phyloP scores from a whole-genome alignment of 2,329 filamentous ascomycete species.

The Gnomoniopsis smithogilvyi region DNA sequence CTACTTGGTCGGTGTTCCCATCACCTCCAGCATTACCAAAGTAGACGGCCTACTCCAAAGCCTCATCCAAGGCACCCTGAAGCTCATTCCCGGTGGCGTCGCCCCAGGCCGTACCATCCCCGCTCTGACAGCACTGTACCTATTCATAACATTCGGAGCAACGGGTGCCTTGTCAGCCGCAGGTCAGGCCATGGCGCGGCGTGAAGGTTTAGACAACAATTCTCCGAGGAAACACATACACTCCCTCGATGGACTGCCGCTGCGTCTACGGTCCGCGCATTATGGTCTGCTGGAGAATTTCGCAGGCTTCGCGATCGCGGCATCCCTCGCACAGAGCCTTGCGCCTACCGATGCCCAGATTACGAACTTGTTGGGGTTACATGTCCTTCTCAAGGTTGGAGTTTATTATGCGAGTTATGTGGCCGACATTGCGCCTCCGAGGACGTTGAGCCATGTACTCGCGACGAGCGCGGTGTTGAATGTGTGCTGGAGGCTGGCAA shows the following conservation, averaged over 20 bases:
- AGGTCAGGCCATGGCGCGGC: constrained; percentile 11
- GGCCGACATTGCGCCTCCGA: neutral
- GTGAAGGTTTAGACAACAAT: constrained; percentile 3
- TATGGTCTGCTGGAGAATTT: constrained; percentile 14
- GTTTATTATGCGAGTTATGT: constrained; percentile 9
- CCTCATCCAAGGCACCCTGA: constrained; percentile 1
- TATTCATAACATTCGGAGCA: constrained; percentile 8
- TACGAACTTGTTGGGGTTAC: constrained; percentile 7
- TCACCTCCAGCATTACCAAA: constrained; percentile 6
- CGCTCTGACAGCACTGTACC: constrained; percentile 9
- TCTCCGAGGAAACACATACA: constrained; percentile 6
- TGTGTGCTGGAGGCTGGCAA: constrained; percentile 8
- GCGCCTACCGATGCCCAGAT: constrained; percentile 7
- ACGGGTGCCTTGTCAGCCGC: constrained; percentile 5
- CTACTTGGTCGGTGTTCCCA: constrained; percentile 8
- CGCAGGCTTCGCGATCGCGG: constrained; percentile 7
- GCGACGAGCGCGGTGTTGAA: constrained; percentile 6
- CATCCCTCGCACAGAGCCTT: constrained; percentile 8
- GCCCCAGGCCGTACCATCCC: constrained; percentile 9
- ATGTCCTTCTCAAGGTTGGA: constrained; percentile 9
- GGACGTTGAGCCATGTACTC: constrained; percentile 7
- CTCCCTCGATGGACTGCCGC: constrained; percentile 6
- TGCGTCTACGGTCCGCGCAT: constrained; percentile 10
- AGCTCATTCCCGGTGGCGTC: constrained; percentile 4
- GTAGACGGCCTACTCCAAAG: constrained; percentile 3